Evolutionary conservation across 2,329 filamentous ascomycete species (phyloP).

Genomic region (Ophiostoma triangulosporum): DNA sequence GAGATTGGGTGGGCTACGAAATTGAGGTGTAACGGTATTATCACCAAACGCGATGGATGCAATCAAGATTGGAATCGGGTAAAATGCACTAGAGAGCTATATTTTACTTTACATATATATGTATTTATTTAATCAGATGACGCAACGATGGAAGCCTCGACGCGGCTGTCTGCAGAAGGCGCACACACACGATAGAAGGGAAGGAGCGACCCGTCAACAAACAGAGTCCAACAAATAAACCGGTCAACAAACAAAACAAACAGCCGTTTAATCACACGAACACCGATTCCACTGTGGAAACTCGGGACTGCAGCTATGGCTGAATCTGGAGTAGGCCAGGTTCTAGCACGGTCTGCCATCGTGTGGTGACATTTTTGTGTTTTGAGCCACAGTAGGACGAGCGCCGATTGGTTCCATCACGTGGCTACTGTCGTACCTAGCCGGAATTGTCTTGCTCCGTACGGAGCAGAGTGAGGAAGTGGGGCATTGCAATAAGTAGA

Average conservation of each 20-base stretch:
- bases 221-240: constrained; percentile 1
- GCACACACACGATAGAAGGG: not conserved
- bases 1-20: not conserved
- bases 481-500: not conserved
- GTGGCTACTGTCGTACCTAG: not conserved
- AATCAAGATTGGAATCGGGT: not conserved
- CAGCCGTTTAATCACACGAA: not conserved
- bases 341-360: not conserved
- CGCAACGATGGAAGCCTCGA: not conserved
- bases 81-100: too few species aligned
- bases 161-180: not conserved
- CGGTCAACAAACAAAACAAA: constrained; percentile 6
- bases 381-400: not conserved
- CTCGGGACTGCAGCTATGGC: not conserved
- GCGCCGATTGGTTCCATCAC: not conserved
- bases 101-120: too few species aligned
- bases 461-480: not conserved
- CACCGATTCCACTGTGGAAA: not conserved
- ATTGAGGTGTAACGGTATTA: constrained; percentile 7
- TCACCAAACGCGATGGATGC: not conserved
- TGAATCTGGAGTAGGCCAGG: not conserved
- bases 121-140: too few species aligned
- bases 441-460: not conserved
- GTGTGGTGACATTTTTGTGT: not conserved
- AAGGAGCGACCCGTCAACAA: constrained; percentile 3